Conservation (phyloP, 768 basidiomycete genomes). For the Lanmaoa pseudosensibilis region DNA sequence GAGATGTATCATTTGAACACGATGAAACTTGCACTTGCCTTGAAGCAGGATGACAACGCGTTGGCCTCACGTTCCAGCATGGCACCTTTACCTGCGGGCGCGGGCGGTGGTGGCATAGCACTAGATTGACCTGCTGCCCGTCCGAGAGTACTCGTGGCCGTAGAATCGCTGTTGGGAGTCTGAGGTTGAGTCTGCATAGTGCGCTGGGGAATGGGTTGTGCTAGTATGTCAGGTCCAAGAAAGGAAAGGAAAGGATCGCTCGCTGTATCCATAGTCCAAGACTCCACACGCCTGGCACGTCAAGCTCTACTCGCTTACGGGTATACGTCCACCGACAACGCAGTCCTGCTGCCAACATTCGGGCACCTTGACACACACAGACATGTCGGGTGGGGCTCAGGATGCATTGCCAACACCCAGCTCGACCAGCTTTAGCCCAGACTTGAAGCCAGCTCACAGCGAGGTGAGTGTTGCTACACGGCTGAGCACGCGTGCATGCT, state of each 20-base stretch:
- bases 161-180: constrained; percentile 20
- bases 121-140: constrained; percentile 28
- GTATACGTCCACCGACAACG: constrained; percentile 2
- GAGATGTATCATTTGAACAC: background rate
- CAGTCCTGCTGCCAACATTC: background rate
- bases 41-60: constrained; percentile 56
- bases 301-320: background rate
- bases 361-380: background rate
- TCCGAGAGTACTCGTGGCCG: constrained; percentile 13
- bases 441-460: constrained; percentile 5
- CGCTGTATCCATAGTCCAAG: background rate
- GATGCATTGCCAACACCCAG: constrained; percentile 16
- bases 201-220: too few species aligned
- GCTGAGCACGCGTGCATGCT: background rate
- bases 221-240: constrained; percentile 16
- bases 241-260: constrained; percentile 23
- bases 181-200: constrained; percentile 48
- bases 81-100: constrained; percentile 37
- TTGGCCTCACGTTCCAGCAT: constrained; percentile 67
- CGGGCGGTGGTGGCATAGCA: constrained; percentile 56
- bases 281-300: constrained; percentile 5
- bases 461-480: constrained; percentile 15
- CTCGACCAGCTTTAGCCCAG: constrained; percentile 17
- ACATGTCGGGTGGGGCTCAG: constrained; percentile 25
- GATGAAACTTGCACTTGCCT: constrained; percentile 39